phyloP scores from a whole-genome alignment of 2,329 filamentous ascomycete species.

The Macrophomina phaseolina region DNA sequence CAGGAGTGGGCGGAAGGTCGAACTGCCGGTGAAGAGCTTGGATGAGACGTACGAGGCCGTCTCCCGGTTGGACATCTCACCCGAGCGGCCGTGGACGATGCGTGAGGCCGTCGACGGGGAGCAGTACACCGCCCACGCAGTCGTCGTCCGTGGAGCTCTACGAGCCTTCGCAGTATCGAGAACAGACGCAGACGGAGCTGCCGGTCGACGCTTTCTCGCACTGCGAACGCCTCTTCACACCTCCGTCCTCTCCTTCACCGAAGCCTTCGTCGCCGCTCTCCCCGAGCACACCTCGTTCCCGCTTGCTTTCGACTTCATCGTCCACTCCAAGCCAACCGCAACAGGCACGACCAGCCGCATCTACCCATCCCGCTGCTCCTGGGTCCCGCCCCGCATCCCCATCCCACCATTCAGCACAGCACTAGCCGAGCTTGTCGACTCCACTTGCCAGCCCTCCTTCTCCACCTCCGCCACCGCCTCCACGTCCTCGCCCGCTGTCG shows the following conservation, averaged over 20 bases:
- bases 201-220: background rate
- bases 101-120: conserved; percentile 15
- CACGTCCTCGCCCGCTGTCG: background rate
- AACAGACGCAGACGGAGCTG: background rate
- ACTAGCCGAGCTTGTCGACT: background rate
- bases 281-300: background rate
- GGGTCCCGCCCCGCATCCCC: background rate
- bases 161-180: conserved; percentile 4
- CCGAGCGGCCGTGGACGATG: conserved; percentile 13
- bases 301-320: conserved; percentile 12
- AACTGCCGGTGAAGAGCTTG: background rate
- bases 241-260: conserved; percentile 6
- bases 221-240: background rate
- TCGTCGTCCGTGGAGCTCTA: background rate
- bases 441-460: background rate
- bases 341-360: conserved; percentile 12
- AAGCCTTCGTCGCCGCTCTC: conserved; percentile 8
- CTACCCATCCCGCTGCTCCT: conserved; percentile 6
- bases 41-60: conserved; percentile 21
- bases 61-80: conserved; percentile 12
- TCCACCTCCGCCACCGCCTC: background rate
- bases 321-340: background rate
- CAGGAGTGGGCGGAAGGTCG: background rate
- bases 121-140: background rate
- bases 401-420: background rate